Base-by-base conservation (phyloP, 768 basidiomycete genomes). In the Lactifluus echinatus region DNA sequence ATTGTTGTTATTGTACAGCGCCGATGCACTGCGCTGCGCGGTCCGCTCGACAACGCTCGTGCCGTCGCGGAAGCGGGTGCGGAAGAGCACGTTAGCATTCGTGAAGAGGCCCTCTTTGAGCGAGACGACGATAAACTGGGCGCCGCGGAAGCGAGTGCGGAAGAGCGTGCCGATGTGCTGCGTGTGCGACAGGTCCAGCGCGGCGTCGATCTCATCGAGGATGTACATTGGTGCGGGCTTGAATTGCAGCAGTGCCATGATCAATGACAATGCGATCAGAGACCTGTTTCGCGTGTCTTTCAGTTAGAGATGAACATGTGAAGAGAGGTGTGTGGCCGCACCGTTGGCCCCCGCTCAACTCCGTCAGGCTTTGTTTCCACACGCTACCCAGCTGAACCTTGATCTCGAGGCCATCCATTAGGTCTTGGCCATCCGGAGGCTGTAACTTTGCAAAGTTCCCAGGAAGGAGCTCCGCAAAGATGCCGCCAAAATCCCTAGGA, bases 181-280 rank as follows among this genome's bases (percentile, higher is more conserved):
- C 1, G 92, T 95, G 64, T 95, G 93, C 28, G 92, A 94, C 12
- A 98, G 75, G 72, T 99, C 96, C 26, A 98, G 80, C 8, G 95
- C 95, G 0, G 96, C 94, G 70, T 98, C 96, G 61, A 99, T 95
- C 72, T 99, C 96, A 72, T 99, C 96, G 8, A 99, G 81, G 68
- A 99, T 99, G 71, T 98, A 98, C 92, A 98, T 93, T 2, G 93
- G 95, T 15, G 95, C 94, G 8, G 95, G 94, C 67, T 97, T 97
- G 79, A 97, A 97, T 69, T 97, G 93, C n/a, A 98, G 83, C 17
- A 99, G 81, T 0, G 96, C 89, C 93, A 99, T 95, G 75, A 98
- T 98, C 37, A 99, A 79, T 12, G 95, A 98, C 0, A 99, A 80
- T 0, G 96, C 96, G 66, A 99, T 98, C 62, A 99, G 79, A 0